Evolutionary conservation across 176 grass and related monocot genomes (phyloP).

Genomic region (Pontederia paniculata): DNA sequence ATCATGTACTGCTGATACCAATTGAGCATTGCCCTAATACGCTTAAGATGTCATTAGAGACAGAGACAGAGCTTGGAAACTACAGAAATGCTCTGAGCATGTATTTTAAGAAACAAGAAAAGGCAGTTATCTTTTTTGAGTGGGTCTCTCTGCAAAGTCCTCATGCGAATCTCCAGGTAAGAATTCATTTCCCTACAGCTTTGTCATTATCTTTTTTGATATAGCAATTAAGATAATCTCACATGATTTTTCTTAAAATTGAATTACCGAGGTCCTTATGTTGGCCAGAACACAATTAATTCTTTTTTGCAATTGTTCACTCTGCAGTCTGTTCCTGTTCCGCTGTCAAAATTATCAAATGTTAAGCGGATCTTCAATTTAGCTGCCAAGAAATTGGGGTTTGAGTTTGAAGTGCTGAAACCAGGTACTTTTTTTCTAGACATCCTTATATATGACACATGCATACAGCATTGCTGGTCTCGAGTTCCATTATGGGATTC

Average conservation of each 20-base stretch:
- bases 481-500: background rate
- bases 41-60: constrained; percentile 48
- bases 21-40: constrained; percentile 68
- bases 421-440: constrained; percentile 26
- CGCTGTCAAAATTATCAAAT: constrained; percentile 40
- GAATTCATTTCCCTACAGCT: background rate
- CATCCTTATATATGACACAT: background rate
- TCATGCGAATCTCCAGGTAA: constrained; percentile 95
- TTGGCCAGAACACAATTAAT: background rate
- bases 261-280: background rate
- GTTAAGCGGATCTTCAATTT: constrained; percentile 78
- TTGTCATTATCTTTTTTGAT: background rate
- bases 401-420: constrained; percentile 70
- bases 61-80: constrained; percentile 58
- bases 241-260: background rate
- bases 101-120: constrained; percentile 68
- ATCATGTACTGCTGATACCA: constrained; percentile 71
- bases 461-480: background rate
- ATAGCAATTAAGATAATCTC: background rate
- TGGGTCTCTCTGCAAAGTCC: constrained; percentile 54
- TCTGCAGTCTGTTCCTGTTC: constrained; percentile 60
- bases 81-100: constrained; percentile 54
- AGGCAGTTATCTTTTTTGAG: constrained; percentile 59
- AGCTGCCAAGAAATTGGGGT: constrained; percentile 67
- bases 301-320: background rate